A percentile compares a stretch with the other conserved stretches of the same genome.
These are phyloP conservation scores for Penicillium nucicola DNA, from an alignment of 495 filamentous ascomycete species.

Conservation along the genomic window DNA sequence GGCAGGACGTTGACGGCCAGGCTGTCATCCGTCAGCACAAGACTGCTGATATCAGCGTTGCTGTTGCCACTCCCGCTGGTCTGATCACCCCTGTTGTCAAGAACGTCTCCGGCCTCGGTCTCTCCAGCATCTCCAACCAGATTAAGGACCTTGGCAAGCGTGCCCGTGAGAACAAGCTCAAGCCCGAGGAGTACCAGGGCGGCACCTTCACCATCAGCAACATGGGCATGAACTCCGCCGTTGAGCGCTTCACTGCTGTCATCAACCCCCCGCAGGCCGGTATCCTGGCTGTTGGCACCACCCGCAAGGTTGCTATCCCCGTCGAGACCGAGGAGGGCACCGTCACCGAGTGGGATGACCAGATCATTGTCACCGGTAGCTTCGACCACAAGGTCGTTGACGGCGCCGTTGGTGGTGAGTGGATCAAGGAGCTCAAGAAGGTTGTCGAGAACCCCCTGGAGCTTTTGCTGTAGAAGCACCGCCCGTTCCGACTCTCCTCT, in stretches of 20 bases:
- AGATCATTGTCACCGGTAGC: slow-evolving; percentile 89
- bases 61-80: slow-evolving; percentile 88
- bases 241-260: slow-evolving; percentile 97
- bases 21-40: slow-evolving; percentile 85
- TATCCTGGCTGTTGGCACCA: slow-evolving; percentile 93
- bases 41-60: slow-evolving; percentile 87
- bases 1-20: slow-evolving; percentile 74
- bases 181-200: slow-evolving; percentile 98
- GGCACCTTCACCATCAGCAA: slow-evolving; percentile 99
- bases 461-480: slow-evolving; percentile 69
- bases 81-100: slow-evolving; percentile 98
- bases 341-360: slow-evolving; percentile 88
- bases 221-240: slow-evolving; percentile 98
- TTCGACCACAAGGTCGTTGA: slow-evolving; percentile 97
- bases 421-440: slow-evolving; percentile 96
- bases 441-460: slow-evolving; percentile 95
- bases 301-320: slow-evolving; percentile 89
- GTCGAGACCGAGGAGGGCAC: slow-evolving; percentile 81
- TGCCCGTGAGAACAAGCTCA: slow-evolving; percentile 94
- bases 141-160: slow-evolving; percentile 97
- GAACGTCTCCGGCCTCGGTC: slow-evolving; percentile 75
- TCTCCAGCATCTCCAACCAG: slow-evolving; percentile 79
- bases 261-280: slow-evolving; percentile 98
- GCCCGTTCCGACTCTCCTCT: slow-evolving; percentile 1
- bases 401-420: slow-evolving; percentile 95